Percentiles rank a stretch among this genome's conserved stretches.
These are phyloP conservation scores for Scenedesmus sp. DNA, from an alignment of 163 green algal genomes.

Conservation along the genomic window DNA sequence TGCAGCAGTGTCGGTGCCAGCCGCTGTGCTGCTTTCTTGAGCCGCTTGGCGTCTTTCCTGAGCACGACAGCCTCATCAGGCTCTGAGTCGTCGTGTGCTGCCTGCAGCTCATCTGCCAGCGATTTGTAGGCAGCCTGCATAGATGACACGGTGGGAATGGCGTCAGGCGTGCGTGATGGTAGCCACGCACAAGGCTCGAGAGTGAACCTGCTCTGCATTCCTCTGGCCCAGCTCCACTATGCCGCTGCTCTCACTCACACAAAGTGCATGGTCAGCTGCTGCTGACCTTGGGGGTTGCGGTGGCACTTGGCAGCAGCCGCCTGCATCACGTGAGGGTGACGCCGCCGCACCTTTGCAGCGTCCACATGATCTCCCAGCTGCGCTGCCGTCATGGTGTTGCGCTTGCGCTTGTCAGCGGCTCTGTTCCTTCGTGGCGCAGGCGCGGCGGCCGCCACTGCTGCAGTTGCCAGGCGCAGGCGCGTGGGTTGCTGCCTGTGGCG, in stretches of 20 bases:
- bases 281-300: not conserved
- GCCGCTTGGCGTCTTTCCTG: slow-evolving; percentile 71
- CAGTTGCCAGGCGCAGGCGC: slow-evolving; percentile 2
- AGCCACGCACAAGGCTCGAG: too few species aligned
- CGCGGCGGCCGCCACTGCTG: slow-evolving; percentile 15
- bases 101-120: slow-evolving; percentile 7
- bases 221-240: too few species aligned
- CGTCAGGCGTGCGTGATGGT: too few species aligned
- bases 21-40: slow-evolving; percentile 65
- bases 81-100: slow-evolving; percentile 46
- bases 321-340: not conserved
- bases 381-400: slow-evolving; percentile 35
- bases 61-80: slow-evolving; percentile 83
- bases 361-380: slow-evolving; percentile 23
- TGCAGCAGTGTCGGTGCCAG: slow-evolving; percentile 64
- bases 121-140: slow-evolving; percentile 23
- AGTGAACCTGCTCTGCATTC: too few species aligned
- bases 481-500: slow-evolving; percentile 18
- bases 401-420: slow-evolving; percentile 1
- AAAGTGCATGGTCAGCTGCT: not conserved
- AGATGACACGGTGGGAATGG: too few species aligned
- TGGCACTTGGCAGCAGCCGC: too few species aligned
- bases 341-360: slow-evolving; percentile 13
- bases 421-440: not conserved
- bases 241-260: not conserved